phyloP scores from a whole-genome alignment of 2,329 filamentous ascomycete genomes.

The Zarea fungicola region DNA sequence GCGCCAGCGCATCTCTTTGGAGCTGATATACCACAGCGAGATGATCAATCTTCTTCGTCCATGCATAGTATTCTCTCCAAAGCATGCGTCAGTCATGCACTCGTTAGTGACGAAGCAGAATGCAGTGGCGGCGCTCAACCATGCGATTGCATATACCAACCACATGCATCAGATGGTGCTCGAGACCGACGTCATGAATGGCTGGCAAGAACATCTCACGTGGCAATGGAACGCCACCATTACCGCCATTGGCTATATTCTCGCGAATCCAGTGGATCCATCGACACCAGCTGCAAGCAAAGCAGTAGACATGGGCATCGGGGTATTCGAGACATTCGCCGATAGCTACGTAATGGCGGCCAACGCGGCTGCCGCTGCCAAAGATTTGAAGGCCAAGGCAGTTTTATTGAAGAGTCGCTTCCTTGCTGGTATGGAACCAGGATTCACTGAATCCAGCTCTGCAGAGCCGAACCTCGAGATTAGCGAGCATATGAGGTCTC shows the following conservation, averaged over 20 bases:
- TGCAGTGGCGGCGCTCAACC: slow-evolving; percentile 22
- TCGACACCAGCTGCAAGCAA: slow-evolving; percentile 18
- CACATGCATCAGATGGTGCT: slow-evolving; percentile 23
- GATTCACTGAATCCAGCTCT: background rate
- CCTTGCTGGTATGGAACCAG: background rate
- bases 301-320: slow-evolving; percentile 33
- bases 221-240: slow-evolving; percentile 28
- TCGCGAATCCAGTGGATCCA: slow-evolving; percentile 24
- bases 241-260: slow-evolving; percentile 28
- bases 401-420: background rate
- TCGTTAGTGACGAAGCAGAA: slow-evolving; percentile 21
- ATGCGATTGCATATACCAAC: slow-evolving; percentile 23
- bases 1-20: slow-evolving; percentile 35
- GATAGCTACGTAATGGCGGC: background rate
- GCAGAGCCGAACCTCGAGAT: background rate
- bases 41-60: slow-evolving; percentile 33
- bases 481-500: too few species aligned
- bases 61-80: slow-evolving; percentile 32
- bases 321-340: slow-evolving; percentile 21
- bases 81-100: background rate
- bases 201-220: slow-evolving; percentile 23
- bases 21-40: slow-evolving; percentile 38
- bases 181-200: slow-evolving; percentile 23
- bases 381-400: background rate
- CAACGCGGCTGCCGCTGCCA: background rate